phyloP scores from a whole-genome alignment of 306 rosid genomes.

The Quercus variabilis region DNA sequence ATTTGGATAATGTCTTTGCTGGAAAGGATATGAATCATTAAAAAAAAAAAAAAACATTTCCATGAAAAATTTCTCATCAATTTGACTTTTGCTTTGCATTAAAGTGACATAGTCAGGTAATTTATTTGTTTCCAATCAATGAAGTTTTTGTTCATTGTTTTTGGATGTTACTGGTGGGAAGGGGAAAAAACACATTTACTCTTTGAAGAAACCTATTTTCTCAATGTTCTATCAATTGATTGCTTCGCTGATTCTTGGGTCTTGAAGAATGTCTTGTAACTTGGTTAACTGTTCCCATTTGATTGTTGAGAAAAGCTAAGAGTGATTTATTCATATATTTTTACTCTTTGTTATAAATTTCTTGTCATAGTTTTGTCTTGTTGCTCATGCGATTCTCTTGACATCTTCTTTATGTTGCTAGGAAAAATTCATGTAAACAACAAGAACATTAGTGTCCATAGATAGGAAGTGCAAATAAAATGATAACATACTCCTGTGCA shows the following conservation, averaged over 20 bases:
- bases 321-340: too few species aligned
- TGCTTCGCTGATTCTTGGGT: too few species aligned
- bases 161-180: background rate
- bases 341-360: background rate
- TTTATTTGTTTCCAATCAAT: background rate
- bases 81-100: background rate
- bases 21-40: background rate
- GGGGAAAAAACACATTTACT: too few species aligned
- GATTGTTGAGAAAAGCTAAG: too few species aligned
- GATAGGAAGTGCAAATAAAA: too few species aligned
- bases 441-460: background rate
- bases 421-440: background rate
- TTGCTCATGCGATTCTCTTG: background rate
- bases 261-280: too few species aligned
- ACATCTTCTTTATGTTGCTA: background rate
- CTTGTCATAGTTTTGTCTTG: background rate
- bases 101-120: background rate
- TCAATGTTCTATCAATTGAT: too few species aligned
- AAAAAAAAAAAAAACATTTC: background rate
- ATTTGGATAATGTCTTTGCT: background rate
- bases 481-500: too few species aligned
- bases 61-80: background rate
- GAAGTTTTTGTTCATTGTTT: background rate
- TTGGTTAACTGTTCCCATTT: too few species aligned
- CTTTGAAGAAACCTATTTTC: too few species aligned